Percentiles rank a stretch among this genome's conserved stretches.
Conservation (phyloP, 805 yeast species). For the Teunomyces funiuensis region DNA sequence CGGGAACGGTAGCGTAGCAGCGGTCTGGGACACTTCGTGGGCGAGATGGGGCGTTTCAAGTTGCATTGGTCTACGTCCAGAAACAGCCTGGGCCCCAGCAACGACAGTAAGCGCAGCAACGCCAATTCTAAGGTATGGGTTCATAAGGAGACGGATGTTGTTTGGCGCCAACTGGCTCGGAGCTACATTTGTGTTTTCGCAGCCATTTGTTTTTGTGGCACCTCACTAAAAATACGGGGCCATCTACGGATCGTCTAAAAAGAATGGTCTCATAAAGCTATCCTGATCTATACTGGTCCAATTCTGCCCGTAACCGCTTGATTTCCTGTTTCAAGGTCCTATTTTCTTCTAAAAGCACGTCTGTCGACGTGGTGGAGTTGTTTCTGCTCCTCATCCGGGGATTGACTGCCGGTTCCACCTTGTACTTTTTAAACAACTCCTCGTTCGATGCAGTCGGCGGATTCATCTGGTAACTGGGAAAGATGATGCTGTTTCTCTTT, state of each 20-base stretch:
- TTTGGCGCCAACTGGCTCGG: background rate
- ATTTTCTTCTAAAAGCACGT: constrained; percentile 14
- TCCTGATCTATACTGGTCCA: constrained; percentile 1
- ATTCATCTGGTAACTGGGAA: constrained; percentile 8
- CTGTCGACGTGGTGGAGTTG: constrained; percentile 9
- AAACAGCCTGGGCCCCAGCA: background rate
- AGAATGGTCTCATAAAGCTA: background rate
- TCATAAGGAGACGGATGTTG: background rate
- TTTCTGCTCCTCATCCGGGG: constrained; percentile 12
- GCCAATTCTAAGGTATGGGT: background rate
- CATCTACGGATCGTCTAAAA: background rate
- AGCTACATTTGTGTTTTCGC: constrained; percentile 3
- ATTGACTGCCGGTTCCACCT: constrained; percentile 7
- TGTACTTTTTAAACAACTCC: constrained; percentile 9
- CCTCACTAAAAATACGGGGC: background rate
- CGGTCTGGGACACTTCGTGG: background rate
- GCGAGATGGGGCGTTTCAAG: background rate
- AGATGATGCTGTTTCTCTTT: constrained; percentile 14
- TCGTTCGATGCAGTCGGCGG: constrained; percentile 4
- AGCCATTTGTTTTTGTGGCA: constrained; percentile 4
- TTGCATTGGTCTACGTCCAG: background rate
- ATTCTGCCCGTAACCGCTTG: constrained; percentile 12
- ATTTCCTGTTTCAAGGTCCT: constrained; percentile 12
- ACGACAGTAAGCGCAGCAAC: background rate
- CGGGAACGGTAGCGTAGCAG: constrained; percentile 57